Evolutionary conservation across 768 basidiomycete species (phyloP).

Genomic region (Phallus indusiatus): DNA sequence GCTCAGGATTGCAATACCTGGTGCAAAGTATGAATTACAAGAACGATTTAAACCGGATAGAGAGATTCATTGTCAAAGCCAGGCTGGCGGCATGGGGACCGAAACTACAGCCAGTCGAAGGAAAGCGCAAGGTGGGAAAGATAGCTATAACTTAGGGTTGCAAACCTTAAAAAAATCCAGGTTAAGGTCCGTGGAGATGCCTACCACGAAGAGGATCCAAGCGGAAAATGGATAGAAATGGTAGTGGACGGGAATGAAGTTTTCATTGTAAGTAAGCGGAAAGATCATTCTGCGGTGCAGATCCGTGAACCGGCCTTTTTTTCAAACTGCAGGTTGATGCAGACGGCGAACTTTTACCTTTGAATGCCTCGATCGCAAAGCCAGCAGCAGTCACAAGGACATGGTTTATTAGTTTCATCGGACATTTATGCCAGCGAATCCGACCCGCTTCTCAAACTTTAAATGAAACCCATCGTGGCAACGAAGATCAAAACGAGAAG

Average conservation of each 20-base stretch:
- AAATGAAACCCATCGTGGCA: slow-evolving; percentile 15
- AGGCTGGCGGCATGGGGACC: slow-evolving; percentile 73
- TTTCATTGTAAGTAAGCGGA: slow-evolving; percentile 52
- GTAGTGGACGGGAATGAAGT: slow-evolving; percentile 70
- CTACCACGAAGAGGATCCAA: slow-evolving; percentile 41
- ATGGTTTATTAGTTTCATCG: slow-evolving; percentile 55
- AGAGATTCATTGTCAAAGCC: slow-evolving; percentile 51
- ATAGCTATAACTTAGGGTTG: not conserved
- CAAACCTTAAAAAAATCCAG: slow-evolving; percentile 24
- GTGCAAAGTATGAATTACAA: slow-evolving; percentile 71
- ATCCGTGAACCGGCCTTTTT: slow-evolving; percentile 2
- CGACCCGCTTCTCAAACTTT: not conserved
- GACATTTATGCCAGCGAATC: slow-evolving; percentile 20
- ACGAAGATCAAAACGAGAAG: slow-evolving; percentile 14
- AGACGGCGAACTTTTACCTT: slow-evolving; percentile 44
- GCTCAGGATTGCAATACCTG: slow-evolving; percentile 74
- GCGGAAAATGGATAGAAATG: slow-evolving; percentile 61
- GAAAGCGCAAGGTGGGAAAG: slow-evolving; percentile 54
- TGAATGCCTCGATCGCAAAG: slow-evolving; percentile 50
- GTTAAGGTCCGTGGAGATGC: slow-evolving; percentile 56
- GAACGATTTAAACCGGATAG: slow-evolving; percentile 62
- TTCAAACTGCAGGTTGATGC: slow-evolving; percentile 42
- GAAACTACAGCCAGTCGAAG: slow-evolving; percentile 53
- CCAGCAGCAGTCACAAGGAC: slow-evolving; percentile 52
- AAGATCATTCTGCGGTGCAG: not conserved